Base-by-base conservation (phyloP, 2,329 filamentous ascomycete species). In the Colletotrichum tofieldiae region DNA sequence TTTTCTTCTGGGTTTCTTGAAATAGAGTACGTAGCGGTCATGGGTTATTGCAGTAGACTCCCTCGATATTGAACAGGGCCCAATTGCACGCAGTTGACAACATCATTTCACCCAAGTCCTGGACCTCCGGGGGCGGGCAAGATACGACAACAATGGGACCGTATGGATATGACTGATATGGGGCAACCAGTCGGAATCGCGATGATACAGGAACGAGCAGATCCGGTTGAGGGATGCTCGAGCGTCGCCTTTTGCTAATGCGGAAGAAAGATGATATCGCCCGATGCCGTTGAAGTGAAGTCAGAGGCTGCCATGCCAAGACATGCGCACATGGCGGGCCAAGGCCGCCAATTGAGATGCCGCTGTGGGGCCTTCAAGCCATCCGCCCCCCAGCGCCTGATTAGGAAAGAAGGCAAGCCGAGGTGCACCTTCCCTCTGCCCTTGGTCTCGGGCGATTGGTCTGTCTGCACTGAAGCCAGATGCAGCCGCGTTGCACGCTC, bases 261-360 rank as follows among this genome's bases (percentile, higher is more conserved):
- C n/a, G n/a, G 43, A 49, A 26, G 26, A 45, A 29, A 55, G 5
- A 56, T 18, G 11, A 58, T 3, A 18, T 39, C 12, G 32, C 35
- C 16, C 18, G n/a, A 9, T 16, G 23, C 20, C 4, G 32, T 61
- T 41, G 63, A 39, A 20, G 47, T 49, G 47, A 60, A 23, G 63
- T 23, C 47, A 55, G 67, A 61, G 47, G 47, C 47, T 45, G 51
- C 45, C 45, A 54, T 32, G 62, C 54, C 54, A 55, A 70, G 45
- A 9, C 62, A 59, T 18, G n/a, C 45, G 37, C 62, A 45, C 58
- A 37, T n/a, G 37, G 54, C 49, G 67, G 54, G 43, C 35, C 61
- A 29, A 43, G 47, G 47, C 47, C 49, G 37, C 61, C 61, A 23
- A n/a, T 37, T 45, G 37, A 7, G 47, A 41, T 26, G 65, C 65